Base-by-base conservation (phyloP, 1,139 yeast species). In the Taphrina pruni region DNA sequence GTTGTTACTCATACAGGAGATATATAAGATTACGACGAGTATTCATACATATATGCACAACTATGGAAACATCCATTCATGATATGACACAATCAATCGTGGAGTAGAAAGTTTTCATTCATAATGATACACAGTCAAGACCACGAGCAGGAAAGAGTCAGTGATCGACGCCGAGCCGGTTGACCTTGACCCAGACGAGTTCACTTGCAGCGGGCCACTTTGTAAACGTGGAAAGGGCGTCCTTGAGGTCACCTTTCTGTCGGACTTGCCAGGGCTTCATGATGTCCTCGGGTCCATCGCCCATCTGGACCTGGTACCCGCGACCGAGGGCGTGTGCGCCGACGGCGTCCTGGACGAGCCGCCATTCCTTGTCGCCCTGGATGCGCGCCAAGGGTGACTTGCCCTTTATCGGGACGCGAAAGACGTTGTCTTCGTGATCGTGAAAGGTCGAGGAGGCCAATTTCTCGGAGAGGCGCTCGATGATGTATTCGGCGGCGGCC, bases 211-310 rank as follows among this genome's bases (percentile, higher is more conserved):
- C 12, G 8, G 58, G 58, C 58, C 58, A 54, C 17, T 17, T 54
- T 7, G 58, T 54, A 43, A 54, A 54, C 6, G 45, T 54, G 7
- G 43, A 7, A 21, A 54, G 26, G 26, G 58, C 58, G 14, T 54
- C 58, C 58, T 54, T 54, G 21, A 54, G 21, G 8, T 54, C 58
- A 2, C 43, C 58, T 54, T 54, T 54, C 26, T 54, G 41, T 17
- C 43, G 35, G 43, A 54, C 58, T 4, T 54, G 58, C 58, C 58
- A 54, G 11, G 58, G 58, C 21, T 38, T 35, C 12, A 43, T 54
- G 45, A 54, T 54, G 41, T 54, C 58, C 17, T 54, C 58, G 6
- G 58, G 58, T 36, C 58, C 58, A 54, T 54, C 58, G 17, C 58
- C 58, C 58, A 54, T 54, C 17, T 54, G 58, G 21, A 54, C 58